phyloP scores from a whole-genome alignment of 2,329 filamentous ascomycete species.

The Penicillium sp. region DNA sequence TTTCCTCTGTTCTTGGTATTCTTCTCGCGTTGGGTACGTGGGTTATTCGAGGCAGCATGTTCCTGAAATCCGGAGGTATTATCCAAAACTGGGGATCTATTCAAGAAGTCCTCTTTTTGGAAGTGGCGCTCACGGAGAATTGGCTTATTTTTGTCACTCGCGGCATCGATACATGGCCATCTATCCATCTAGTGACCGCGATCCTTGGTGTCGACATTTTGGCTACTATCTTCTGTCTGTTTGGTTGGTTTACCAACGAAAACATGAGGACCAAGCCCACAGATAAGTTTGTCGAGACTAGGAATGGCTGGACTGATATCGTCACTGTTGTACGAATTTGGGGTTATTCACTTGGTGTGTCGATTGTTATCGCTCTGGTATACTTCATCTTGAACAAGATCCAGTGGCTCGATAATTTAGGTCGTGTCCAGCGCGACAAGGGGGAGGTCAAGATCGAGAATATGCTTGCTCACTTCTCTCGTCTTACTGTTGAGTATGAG shows the following conservation, averaged over 20 bases:
- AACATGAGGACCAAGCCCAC: constrained; percentile 35
- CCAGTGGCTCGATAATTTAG: constrained; percentile 48
- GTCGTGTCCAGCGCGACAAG: constrained; percentile 48
- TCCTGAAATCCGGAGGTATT: constrained; percentile 68
- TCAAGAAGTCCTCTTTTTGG: constrained; percentile 79
- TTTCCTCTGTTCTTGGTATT: constrained; percentile 58
- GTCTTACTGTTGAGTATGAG: constrained; percentile 52
- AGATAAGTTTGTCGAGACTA: constrained; percentile 35
- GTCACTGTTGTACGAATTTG: constrained; percentile 54
- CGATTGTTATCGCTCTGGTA: constrained; percentile 53
- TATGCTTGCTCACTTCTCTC: constrained; percentile 50
- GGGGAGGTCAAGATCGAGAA: constrained; percentile 54
- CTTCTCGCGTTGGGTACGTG: constrained; percentile 71
- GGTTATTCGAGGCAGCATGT: constrained; percentile 70
- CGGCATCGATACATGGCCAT: constrained; percentile 71
- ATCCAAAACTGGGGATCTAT: constrained; percentile 73
- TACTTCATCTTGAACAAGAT: constrained; percentile 51
- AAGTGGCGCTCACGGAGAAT: constrained; percentile 90
- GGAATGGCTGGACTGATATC: constrained; percentile 60
- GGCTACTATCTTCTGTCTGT: constrained; percentile 72
- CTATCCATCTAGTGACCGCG: constrained; percentile 68
- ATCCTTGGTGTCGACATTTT: constrained; percentile 71
- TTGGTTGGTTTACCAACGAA: constrained; percentile 69
- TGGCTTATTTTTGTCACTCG: constrained; percentile 96
- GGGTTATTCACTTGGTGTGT: constrained; percentile 52